Evolutionary conservation across 2,329 filamentous ascomycete genomes (phyloP).

Genomic region (Gyromitra esculenta): DNA sequence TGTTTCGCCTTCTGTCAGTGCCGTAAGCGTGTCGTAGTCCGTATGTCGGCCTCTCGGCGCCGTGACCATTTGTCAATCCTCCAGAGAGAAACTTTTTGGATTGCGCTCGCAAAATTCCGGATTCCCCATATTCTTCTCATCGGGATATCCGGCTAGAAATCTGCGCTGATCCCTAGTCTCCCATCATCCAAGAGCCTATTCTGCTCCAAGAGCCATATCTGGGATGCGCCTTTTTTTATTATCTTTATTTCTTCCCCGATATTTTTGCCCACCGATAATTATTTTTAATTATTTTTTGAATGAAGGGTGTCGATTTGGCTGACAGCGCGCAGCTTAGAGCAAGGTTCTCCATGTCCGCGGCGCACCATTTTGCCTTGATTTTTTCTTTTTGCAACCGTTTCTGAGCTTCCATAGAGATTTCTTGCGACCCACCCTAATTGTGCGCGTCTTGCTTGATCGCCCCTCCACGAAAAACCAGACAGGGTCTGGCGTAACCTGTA

Average conservation of each 20-base stretch:
- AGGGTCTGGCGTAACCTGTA: slow-evolving; percentile 46
- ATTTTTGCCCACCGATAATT: slow-evolving; percentile 45
- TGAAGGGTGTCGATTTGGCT: slow-evolving; percentile 45
- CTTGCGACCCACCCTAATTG: slow-evolving; percentile 43
- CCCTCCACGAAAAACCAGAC: slow-evolving; percentile 31
- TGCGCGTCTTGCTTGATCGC: slow-evolving; percentile 40
- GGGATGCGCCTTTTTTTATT: slow-evolving; percentile 39
- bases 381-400: slow-evolving; percentile 48
- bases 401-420: slow-evolving; percentile 45
- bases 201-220: slow-evolving; percentile 24
- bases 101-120: slow-evolving; percentile 43
- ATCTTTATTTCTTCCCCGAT: slow-evolving; percentile 26
- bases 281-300: slow-evolving; percentile 43
- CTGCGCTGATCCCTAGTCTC: slow-evolving; percentile 44
- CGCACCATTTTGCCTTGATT: slow-evolving; percentile 51
- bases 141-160: slow-evolving; percentile 48
- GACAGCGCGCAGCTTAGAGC: slow-evolving; percentile 43
- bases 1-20: slow-evolving; percentile 42
- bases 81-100: slow-evolving; percentile 32
- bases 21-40: slow-evolving; percentile 40
- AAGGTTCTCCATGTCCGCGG: slow-evolving; percentile 50
- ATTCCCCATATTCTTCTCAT: slow-evolving; percentile 47
- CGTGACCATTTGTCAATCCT: slow-evolving; percentile 49
- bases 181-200: slow-evolving; percentile 40
- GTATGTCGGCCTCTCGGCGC: slow-evolving; percentile 41